Evolutionary conservation across 2,329 filamentous ascomycete genomes (phyloP).

Genomic region (Beauveria caledonica): DNA sequence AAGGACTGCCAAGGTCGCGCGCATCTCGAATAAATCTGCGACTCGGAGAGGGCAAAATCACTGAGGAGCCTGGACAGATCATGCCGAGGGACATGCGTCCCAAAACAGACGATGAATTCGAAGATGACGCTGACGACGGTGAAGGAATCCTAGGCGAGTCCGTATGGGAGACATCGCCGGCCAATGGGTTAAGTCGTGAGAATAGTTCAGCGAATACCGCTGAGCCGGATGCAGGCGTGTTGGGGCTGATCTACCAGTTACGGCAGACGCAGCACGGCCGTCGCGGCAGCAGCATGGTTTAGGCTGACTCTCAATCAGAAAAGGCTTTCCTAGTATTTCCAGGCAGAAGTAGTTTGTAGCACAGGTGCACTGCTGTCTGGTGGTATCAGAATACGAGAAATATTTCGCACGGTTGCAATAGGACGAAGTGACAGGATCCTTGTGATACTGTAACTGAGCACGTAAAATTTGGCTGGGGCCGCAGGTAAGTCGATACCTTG

Average conservation of each 20-base stretch:
- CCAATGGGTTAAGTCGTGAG: constrained; percentile 42
- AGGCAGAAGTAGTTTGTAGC: not conserved
- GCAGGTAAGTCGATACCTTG: too few relatives aligned
- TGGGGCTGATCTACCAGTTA: constrained; percentile 51
- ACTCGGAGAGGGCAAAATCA: constrained; percentile 41
- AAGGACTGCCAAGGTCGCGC: constrained; percentile 40
- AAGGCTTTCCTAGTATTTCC: not conserved
- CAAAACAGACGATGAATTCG: constrained; percentile 50
- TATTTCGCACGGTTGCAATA: not conserved
- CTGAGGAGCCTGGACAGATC: constrained; percentile 48
- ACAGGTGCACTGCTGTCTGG: not conserved
- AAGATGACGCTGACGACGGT: constrained; percentile 42
- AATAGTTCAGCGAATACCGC: constrained; percentile 39
- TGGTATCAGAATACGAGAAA: not conserved
- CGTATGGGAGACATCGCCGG: constrained; percentile 50
- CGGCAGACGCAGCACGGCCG: constrained; percentile 48
- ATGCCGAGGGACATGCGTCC: constrained; percentile 35
- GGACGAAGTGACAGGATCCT: not conserved
- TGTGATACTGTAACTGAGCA: not conserved
- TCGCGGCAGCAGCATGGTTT: constrained; percentile 32
- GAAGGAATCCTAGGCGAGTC: constrained; percentile 46
- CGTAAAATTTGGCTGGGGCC: not conserved
- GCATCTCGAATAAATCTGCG: constrained; percentile 36
- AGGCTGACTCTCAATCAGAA: not conserved
- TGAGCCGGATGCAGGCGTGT: constrained; percentile 44